These are phyloP conservation scores for Apium graveolens DNA, from an alignment of 129 eudicot genomes.

Conservation along the genomic window DNA sequence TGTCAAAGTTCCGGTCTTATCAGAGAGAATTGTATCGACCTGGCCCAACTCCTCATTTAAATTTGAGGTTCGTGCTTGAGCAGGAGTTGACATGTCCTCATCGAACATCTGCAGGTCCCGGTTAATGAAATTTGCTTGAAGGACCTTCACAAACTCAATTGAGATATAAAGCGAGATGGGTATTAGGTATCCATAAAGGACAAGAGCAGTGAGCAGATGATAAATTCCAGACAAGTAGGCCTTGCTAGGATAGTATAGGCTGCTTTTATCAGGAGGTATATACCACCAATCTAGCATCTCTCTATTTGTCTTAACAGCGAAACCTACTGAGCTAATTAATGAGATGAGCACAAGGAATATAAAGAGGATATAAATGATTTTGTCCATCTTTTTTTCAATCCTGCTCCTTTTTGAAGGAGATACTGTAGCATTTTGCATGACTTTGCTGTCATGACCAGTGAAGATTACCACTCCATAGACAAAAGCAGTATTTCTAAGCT, in stretches of 20 bases:
- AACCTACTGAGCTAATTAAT: constrained; percentile 65
- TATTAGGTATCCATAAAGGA: constrained; percentile 82
- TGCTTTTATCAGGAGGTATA: constrained; percentile 41
- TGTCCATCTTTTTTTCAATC: constrained; percentile 89
- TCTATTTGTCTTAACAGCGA: constrained; percentile 51
- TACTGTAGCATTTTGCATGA: constrained; percentile 89
- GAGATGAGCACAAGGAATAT: constrained; percentile 75
- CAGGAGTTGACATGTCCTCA: constrained; percentile 90
- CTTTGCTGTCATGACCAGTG: constrained; percentile 91
- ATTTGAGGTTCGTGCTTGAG: constrained; percentile 93
- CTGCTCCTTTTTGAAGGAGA: constrained; percentile 96
- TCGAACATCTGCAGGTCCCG: constrained; percentile 81
- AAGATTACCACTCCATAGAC: constrained; percentile 86
- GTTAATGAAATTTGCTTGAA: constrained; percentile 88
- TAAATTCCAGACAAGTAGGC: constrained; percentile 61
- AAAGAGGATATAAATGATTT: constrained; percentile 78
- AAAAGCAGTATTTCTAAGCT: constrained; percentile 78
- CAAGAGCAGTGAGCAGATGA: constrained; percentile 83
- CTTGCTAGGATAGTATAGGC: constrained; percentile 37
- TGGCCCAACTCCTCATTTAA: constrained; percentile 92
- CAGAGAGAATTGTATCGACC: constrained; percentile 93
- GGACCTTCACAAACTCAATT: constrained; percentile 87
- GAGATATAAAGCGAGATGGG: constrained; percentile 96
- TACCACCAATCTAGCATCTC: constrained; percentile 92
- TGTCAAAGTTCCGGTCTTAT: constrained; percentile 95